Conservation (phyloP, 2,329 filamentous ascomycete genomes). For the Claviceps fusiformis region DNA sequence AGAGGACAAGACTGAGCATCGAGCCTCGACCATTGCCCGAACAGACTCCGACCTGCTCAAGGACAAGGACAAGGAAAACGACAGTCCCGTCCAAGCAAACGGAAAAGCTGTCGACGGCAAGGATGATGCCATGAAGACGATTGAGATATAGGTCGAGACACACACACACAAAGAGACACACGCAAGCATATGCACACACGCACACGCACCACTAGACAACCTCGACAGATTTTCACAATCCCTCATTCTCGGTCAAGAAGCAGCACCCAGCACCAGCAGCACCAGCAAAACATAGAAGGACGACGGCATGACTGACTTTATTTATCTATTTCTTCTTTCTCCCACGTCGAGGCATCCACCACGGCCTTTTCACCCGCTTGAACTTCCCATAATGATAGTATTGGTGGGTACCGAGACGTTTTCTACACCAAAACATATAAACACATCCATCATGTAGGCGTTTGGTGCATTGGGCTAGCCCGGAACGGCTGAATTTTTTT, state of each 20-base stretch:
- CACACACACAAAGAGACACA: too few species aligned
- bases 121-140: constrained; percentile 46
- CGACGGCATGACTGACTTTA: constrained; percentile 14
- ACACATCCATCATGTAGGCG: neutral
- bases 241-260: neutral
- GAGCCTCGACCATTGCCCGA: constrained; percentile 18
- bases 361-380: neutral
- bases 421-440: neutral
- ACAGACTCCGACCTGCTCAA: constrained; percentile 22
- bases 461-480: neutral
- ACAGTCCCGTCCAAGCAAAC: constrained; percentile 23
- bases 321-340: neutral
- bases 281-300: constrained; percentile 1
- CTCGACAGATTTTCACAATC: neutral
- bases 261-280: neutral
- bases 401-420: neutral
- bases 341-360: neutral
- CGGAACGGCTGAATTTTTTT: neutral
- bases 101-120: constrained; percentile 29
- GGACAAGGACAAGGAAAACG: constrained; percentile 24
- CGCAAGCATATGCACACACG: too few species aligned
- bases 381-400: neutral
- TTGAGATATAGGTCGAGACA: constrained; percentile 35
- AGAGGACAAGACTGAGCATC: constrained; percentile 20
- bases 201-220: neutral